Conservation (phyloP, 805 yeast species). For the Yarrowia sp. region DNA sequence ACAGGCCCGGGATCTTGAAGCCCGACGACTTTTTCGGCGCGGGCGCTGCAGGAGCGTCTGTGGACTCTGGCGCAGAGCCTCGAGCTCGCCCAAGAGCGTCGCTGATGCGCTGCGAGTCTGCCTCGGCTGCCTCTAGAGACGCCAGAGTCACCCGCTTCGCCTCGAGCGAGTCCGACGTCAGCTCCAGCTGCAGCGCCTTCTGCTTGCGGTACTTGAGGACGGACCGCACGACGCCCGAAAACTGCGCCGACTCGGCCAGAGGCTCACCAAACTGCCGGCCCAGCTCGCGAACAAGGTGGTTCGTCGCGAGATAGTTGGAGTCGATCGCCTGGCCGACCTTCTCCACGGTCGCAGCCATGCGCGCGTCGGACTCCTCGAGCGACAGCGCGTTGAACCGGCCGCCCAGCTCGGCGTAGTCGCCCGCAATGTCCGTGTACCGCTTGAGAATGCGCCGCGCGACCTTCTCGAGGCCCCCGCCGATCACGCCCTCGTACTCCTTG, state of each 20-base stretch:
- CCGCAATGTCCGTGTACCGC: conserved; percentile 56
- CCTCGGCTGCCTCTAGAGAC: conserved; percentile 45
- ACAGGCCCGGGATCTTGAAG: conserved; percentile 55
- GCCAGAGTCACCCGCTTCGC: conserved; percentile 40
- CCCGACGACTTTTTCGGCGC: conserved; percentile 32
- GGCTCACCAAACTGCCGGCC: conserved; percentile 66
- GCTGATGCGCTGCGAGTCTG: conserved; percentile 46
- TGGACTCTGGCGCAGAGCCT: not conserved
- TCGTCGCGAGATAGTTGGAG: conserved; percentile 50
- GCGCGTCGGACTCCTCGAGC: conserved; percentile 44
- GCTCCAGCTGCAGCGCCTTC: conserved; percentile 53
- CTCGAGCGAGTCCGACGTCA: conserved; percentile 43
- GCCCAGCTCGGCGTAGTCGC: conserved; percentile 74
- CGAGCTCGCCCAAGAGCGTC: conserved; percentile 35
- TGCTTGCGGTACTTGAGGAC: conserved; percentile 61
- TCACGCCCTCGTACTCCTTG: conserved; percentile 47
- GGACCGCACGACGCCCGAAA: conserved; percentile 54
- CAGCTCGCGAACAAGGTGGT: conserved; percentile 51
- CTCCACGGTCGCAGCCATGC: conserved; percentile 60
- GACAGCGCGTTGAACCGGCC: conserved; percentile 62
- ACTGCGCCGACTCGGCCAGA: conserved; percentile 67
- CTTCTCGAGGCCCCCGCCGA: conserved; percentile 52
- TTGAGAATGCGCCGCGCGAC: conserved; percentile 55
- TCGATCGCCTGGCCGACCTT: conserved; percentile 85
- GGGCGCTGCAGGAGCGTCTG: not conserved